Evolutionary conservation across 176 grass and related monocot species (phyloP).

Genomic region (Dactylis glomerata): DNA sequence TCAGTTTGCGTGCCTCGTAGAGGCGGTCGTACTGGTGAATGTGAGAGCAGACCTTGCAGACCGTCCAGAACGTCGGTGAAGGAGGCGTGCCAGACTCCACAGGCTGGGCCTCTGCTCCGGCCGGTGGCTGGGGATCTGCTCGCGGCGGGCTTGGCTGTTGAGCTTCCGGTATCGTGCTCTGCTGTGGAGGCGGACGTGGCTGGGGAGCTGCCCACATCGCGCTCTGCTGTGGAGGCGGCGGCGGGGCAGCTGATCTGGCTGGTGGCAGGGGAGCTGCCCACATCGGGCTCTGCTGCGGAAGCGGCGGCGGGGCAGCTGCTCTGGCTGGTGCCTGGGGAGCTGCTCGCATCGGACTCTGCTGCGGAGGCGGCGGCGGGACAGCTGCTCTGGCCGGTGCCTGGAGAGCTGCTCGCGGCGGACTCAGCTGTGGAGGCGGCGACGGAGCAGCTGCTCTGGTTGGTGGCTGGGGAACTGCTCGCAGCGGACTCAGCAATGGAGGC

Average conservation of each 20-base stretch:
- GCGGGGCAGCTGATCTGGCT: background rate
- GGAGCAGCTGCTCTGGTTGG: no score
- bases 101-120: background rate
- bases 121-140: background rate
- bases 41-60: conserved; percentile 57
- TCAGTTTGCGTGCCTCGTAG: conserved; percentile 52
- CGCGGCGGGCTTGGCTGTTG: background rate
- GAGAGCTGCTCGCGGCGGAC: background rate
- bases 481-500: background rate
- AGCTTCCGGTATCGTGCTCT: background rate
- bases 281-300: background rate
- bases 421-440: background rate
- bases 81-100: background rate
- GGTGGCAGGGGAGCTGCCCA: background rate
- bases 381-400: background rate
- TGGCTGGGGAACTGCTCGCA: background rate
- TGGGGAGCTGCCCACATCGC: background rate
- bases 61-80: conserved; percentile 58
- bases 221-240: background rate
- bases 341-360: background rate
- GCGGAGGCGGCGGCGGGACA: background rate
- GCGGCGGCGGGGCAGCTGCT: background rate
- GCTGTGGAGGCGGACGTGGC: background rate
- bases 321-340: background rate
- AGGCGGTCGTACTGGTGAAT: conserved; percentile 68